Base-by-base conservation (phyloP, 2,329 filamentous ascomycete species). In the Raffaelea deltoideospora region DNA sequence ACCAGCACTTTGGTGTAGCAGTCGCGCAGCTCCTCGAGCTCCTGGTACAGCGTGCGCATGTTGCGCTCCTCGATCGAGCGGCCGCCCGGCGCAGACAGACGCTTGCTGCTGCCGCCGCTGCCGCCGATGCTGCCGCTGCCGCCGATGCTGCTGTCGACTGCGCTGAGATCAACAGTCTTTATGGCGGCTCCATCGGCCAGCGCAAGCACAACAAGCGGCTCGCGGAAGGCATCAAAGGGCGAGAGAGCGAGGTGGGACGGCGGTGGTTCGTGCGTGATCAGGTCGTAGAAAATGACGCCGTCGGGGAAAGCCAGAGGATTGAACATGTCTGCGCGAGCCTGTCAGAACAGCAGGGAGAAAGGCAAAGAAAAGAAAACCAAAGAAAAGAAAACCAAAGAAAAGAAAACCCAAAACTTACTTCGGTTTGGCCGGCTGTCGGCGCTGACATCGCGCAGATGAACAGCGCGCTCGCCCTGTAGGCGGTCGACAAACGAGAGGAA, bases 181-280 rank as follows among this genome's bases (percentile, higher is more conserved):
- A 83, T 65, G 55, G 92, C 84, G 29, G 63, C 59, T 33, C 82
- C 85, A 57, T 96, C 88, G 14, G 84, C 82, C 40, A 96, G 66
- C 3, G 84, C 88, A 43, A 98, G 71, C 20, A 96, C 67, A 35
- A 81, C 73, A 37, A 95, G 65, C 9, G 85, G 80, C 54, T 93
- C 84, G 48, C 87, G 73, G 55, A 84, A 93, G 31, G 88, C 65
- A 54, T 98, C 90, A 62, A 95, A 95, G 1, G 90, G 87, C 27
- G 80, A 80, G 29, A 93, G 61, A 17, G 83, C 71, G 31, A 84
- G 64, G 52, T 93, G 84, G 23, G 83, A 84, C 23, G 76, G 69
- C n/a, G 82, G 76, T 19, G 85, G 80, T 38, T 80, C 65, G 50
- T 85, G 79, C 42, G 82, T 85, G 40, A 81, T 77, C 43, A 95